Evolutionary conservation across 257 asterid genomes (phyloP).

Genomic region (Nicotiana tabacum): DNA sequence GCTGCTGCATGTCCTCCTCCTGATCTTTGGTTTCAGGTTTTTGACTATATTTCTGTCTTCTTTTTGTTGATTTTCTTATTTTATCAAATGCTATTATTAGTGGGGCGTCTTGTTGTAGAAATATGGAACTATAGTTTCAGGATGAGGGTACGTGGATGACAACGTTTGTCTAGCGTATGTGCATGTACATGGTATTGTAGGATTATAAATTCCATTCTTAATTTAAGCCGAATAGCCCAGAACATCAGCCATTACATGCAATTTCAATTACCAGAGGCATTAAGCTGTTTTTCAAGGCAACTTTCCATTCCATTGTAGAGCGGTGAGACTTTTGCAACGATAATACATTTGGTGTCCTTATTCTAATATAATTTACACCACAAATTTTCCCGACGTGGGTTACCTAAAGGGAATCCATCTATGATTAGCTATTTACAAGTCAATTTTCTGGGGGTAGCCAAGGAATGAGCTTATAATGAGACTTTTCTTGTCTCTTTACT

Average conservation of each 20-base stretch:
- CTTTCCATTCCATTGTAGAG: not conserved
- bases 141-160: not conserved
- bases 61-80: not conserved
- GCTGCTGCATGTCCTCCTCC: constrained; percentile 49
- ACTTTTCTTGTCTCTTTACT: not conserved
- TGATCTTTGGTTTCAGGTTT: not conserved
- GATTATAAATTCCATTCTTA: not conserved
- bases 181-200: not conserved
- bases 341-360: not conserved
- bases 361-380: not conserved
- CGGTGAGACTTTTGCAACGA: not conserved
- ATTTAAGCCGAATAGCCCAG: not conserved
- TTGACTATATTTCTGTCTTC: not conserved
- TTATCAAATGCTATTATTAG: not conserved
- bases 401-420: not conserved
- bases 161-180: not conserved
- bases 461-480: not conserved
- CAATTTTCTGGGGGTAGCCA: not conserved
- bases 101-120: not conserved
- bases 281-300: not conserved
- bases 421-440: not conserved
- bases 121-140: not conserved
- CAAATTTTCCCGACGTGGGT: not conserved
- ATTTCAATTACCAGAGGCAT: not conserved
- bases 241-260: not conserved